Evolutionary conservation across 768 basidiomycete species (phyloP), one percentile per base, ranked within the genome.

Genomic region (Dioszegia crocea): DNA sequence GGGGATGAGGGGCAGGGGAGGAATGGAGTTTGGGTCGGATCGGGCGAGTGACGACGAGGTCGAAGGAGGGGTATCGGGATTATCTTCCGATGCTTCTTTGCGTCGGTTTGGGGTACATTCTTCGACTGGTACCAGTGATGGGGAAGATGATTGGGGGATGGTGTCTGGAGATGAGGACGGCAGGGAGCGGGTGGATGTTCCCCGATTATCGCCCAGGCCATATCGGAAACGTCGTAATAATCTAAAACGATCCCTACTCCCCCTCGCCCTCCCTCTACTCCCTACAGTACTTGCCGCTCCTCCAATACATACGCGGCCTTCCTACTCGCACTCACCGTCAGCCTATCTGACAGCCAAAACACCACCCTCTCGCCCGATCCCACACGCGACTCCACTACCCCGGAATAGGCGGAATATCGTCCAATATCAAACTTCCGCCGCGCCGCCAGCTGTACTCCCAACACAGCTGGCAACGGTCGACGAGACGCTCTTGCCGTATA

Each of bases 401-500:
- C 51, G 36, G 3, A 21, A 24, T 14, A 43, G n/a, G 21, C 21
- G 19, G 36, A 40, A 38, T 33, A 11, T 21, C 19, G 54, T 41
- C 1, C 45, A 43, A 40, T 56, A 26, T 45, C n/a, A 29, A 30
- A 45, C 43, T 11, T 49, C 55, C 17, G 45, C 46, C 23, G 36
- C 51, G 30, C 38, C 38, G 39, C 47, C 61, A 3, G 33, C 41
- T 30, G 12, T 27, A 1, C 29, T 56, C 2, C 54, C 54, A 21
- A 45, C 43, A 2, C 27, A 31, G 19, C n/a, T 44, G 2, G 40
- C 19, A 26, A 19, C 31, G 38, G 39, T 53, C 23, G 51, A 53
- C 40, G 61, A 63, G 52, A 63, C 46, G 62, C 61, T 40, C 60
- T 66, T 27, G 47, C 53, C 43, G 26, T 74, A 51, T 66, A 24